Evolutionary conservation across 1,139 yeast species (phyloP).

Genomic region (Suhomyces wounanorum): DNA sequence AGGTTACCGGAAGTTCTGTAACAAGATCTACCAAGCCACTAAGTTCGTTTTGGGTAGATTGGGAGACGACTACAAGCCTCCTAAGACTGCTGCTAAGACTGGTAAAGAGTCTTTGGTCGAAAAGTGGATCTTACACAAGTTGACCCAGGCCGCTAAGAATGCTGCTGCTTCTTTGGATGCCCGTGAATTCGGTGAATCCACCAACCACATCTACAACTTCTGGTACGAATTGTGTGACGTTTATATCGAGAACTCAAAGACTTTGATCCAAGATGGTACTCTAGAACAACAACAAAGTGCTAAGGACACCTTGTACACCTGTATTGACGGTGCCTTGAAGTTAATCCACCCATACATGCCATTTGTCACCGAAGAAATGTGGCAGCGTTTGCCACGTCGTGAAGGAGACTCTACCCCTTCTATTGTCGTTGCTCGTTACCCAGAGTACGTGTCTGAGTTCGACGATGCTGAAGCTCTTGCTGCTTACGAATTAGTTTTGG

Average conservation of each 20-base stretch:
- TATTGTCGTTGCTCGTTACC: constrained; percentile 81
- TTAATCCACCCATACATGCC: constrained; percentile 99
- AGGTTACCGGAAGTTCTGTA: constrained; percentile 99
- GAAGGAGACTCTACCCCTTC: constrained; percentile 66
- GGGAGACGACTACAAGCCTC: constrained; percentile 84
- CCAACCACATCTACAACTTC: constrained; percentile 84
- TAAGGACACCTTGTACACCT: constrained; percentile 88
- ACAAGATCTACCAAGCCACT: constrained; percentile 98
- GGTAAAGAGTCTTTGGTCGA: constrained; percentile 93
- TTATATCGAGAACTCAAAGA: constrained; percentile 95
- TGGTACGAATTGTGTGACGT: constrained; percentile 98
- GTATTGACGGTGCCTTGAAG: constrained; percentile 88
- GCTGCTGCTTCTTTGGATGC: constrained; percentile 70
- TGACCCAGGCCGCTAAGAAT: constrained; percentile 66
- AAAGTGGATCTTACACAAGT: constrained; percentile 92
- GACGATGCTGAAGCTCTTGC: constrained; percentile 64
- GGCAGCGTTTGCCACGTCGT: constrained; percentile 97
- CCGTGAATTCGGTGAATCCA: constrained; percentile 88
- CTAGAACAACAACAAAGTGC: constrained; percentile 84
- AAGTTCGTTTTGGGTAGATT: constrained; percentile 93
- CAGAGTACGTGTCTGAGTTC: constrained; percentile 61
- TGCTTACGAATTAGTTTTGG: constrained; percentile 82
- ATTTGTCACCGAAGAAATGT: constrained; percentile 92
- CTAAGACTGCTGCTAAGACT: constrained; percentile 52
- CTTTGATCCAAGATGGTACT: constrained; percentile 88